These are phyloP conservation scores for Miscanthus sacchariflorus DNA, from an alignment of 202 grass and related monocot genomes.

Conservation along the genomic window DNA sequence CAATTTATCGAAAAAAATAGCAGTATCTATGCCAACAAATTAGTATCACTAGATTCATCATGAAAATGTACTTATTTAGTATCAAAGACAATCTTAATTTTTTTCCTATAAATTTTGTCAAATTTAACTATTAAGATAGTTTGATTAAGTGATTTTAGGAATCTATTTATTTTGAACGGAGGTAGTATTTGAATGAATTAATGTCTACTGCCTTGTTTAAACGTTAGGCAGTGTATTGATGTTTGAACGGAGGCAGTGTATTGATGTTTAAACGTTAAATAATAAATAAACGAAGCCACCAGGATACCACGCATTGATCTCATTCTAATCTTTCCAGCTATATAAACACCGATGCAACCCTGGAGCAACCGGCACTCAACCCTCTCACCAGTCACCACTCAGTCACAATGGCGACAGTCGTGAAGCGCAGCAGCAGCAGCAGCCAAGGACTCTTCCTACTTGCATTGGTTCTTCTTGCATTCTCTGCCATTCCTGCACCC, in stretches of 20 bases:
- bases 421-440: background rate
- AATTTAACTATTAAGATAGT: too few species aligned
- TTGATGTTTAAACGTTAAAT: too few species aligned
- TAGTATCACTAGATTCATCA: too few species aligned
- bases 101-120: too few species aligned
- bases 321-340: background rate
- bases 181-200: background rate
- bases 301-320: background rate
- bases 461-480: background rate
- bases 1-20: too few species aligned
- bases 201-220: background rate
- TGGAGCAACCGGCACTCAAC: background rate
- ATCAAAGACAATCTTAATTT: too few species aligned
- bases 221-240: background rate
- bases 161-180: too few species aligned
- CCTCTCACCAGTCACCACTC: background rate
- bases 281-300: background rate
- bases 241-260: too few species aligned
- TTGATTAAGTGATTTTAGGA: too few species aligned
- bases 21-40: too few species aligned
- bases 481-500: background rate
- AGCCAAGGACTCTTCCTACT: slow-evolving; percentile 2
- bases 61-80: too few species aligned
- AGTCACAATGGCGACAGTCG: background rate
- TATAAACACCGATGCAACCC: background rate